These are phyloP conservation scores for Chrysoporthe deuterocubensis DNA, from an alignment of 2,329 filamentous ascomycete species.

Conservation along the genomic window DNA sequence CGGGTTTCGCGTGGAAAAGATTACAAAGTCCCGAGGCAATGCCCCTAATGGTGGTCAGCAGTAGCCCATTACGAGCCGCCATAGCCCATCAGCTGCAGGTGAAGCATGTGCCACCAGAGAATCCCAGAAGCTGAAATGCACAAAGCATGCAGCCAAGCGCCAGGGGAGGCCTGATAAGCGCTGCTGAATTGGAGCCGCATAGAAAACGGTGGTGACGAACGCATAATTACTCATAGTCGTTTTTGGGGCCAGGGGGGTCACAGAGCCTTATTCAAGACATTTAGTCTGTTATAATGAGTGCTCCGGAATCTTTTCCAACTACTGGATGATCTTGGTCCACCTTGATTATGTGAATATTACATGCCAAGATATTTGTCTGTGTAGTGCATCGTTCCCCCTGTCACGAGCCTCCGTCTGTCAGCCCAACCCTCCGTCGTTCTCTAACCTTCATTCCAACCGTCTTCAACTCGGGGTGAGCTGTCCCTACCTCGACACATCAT, in stretches of 20 bases:
- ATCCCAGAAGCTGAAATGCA: background rate
- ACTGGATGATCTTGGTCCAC: too few relatives aligned
- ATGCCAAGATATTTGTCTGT: background rate
- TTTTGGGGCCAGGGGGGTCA: background rate
- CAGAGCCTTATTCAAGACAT: background rate
- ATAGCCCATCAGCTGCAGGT: background rate
- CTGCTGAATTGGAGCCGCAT: background rate
- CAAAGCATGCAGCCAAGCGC: background rate
- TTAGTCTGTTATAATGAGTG: background rate
- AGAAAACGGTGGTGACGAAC: background rate
- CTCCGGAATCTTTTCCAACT: background rate
- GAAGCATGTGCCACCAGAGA: background rate
- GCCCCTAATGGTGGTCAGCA: background rate
- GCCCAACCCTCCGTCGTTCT: background rate
- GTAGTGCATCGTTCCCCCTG: too few relatives aligned
- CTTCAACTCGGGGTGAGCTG: background rate
- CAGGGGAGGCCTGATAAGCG: background rate
- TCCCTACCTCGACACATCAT: background rate
- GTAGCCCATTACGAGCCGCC: background rate
- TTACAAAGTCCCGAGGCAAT: background rate
- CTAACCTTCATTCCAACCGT: background rate
- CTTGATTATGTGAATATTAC: background rate
- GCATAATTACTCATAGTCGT: background rate
- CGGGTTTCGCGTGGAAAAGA: background rate
- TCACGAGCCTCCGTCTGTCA: constrained; percentile 6